phyloP scores from a whole-genome alignment of 768 basidiomycete genomes.

The Mycena belliarum region DNA sequence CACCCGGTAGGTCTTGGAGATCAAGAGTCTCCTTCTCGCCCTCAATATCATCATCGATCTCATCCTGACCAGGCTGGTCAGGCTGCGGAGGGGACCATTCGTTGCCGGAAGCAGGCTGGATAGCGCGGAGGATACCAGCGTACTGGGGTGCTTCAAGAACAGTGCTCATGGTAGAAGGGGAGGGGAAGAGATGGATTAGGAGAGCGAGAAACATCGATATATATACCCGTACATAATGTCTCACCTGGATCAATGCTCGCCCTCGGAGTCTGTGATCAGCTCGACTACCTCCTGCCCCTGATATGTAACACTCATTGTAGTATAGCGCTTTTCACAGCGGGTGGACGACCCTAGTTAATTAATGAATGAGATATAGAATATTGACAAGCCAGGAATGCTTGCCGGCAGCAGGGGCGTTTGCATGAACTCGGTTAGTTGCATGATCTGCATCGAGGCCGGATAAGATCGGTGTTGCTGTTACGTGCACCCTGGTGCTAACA shows the following conservation, averaged over 20 bases:
- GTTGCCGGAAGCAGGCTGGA: background rate
- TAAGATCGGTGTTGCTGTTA: no score
- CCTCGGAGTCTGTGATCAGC: slow-evolving; percentile 6
- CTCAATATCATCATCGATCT: slow-evolving; percentile 15
- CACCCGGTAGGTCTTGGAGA: background rate
- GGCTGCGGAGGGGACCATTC: no score
- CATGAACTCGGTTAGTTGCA: no score
- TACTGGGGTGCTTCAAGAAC: background rate
- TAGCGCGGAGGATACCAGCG: background rate
- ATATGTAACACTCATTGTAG: background rate
- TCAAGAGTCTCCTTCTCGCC: slow-evolving; percentile 9
- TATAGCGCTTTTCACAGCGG: background rate
- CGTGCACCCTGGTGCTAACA: no score
- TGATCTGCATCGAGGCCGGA: no score
- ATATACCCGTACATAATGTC: slow-evolving; percentile 6
- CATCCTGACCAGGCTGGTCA: background rate
- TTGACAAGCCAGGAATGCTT: no score
- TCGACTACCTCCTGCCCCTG: slow-evolving; percentile 7
- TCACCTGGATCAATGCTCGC: background rate
- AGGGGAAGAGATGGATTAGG: background rate
- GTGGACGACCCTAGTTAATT: background rate
- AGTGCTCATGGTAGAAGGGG: background rate
- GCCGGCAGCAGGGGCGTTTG: no score
- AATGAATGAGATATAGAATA: no score
- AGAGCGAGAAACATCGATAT: background rate